phyloP scores from a whole-genome alignment of 2,329 filamentous ascomycete species.

The Myotisia sp. region DNA sequence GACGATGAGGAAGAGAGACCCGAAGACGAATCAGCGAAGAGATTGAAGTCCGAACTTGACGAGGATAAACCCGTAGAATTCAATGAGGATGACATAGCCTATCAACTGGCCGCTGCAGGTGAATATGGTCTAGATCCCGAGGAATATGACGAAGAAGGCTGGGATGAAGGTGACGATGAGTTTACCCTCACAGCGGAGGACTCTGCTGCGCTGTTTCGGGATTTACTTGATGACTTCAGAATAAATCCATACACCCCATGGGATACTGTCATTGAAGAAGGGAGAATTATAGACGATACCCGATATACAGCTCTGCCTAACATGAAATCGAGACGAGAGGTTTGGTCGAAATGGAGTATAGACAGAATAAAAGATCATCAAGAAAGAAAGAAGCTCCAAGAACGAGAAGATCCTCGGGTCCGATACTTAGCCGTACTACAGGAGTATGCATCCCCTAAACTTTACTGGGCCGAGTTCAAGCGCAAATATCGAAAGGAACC shows the following conservation, averaged over 20 bases:
- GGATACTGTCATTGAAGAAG: slow-evolving; percentile 78
- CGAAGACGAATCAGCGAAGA: slow-evolving; percentile 35
- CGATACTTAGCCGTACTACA: slow-evolving; percentile 71
- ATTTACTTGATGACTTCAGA: slow-evolving; percentile 66
- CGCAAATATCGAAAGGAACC: slow-evolving; percentile 73
- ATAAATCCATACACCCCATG: slow-evolving; percentile 83
- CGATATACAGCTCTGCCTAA: slow-evolving; percentile 73
- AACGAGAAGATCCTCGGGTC: slow-evolving; percentile 69
- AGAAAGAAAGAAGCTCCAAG: slow-evolving; percentile 57
- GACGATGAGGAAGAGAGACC: slow-evolving; percentile 37
- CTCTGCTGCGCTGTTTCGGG: slow-evolving; percentile 62
- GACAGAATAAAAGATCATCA: slow-evolving; percentile 60
- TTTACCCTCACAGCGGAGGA: slow-evolving; percentile 60
- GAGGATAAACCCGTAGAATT: slow-evolving; percentile 54
- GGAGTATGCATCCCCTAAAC: slow-evolving; percentile 68
- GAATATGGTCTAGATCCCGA: slow-evolving; percentile 67
- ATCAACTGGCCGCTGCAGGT: slow-evolving; percentile 68
- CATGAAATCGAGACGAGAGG: slow-evolving; percentile 67
- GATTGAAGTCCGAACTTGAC: slow-evolving; percentile 37
- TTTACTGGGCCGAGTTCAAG: slow-evolving; percentile 96
- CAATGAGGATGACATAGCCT: slow-evolving; percentile 86
- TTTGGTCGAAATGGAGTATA: slow-evolving; percentile 70
- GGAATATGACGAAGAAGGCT: slow-evolving; percentile 47
- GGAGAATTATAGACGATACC: slow-evolving; percentile 66
- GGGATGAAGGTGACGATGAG: slow-evolving; percentile 53